These are phyloP conservation scores for Purpureocillium lavendulum DNA, from an alignment of 2,329 filamentous ascomycete genomes.

Conservation along the genomic window DNA sequence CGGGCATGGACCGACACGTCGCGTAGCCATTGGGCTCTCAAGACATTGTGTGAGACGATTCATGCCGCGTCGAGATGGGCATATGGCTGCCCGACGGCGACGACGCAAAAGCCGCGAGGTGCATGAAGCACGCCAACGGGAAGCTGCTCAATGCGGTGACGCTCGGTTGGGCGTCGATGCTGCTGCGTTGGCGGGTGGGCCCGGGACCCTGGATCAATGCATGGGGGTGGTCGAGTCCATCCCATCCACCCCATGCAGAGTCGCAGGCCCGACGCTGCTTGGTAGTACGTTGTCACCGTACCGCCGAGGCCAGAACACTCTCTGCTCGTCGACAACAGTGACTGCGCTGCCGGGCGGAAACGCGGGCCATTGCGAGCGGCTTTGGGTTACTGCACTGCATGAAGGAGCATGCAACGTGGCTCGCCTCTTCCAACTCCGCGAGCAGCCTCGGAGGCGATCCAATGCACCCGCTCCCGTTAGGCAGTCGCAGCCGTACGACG, in stretches of 20 bases:
- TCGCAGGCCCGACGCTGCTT: background rate
- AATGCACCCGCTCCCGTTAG: background rate
- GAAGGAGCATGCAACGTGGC: slow-evolving; percentile 25
- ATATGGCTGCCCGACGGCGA: slow-evolving; percentile 19
- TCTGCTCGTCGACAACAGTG: background rate
- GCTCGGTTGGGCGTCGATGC: slow-evolving; percentile 10
- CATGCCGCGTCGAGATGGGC: slow-evolving; percentile 9
- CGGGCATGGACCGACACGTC: slow-evolving; percentile 15
- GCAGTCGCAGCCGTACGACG: background rate
- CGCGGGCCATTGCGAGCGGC: too few species aligned
- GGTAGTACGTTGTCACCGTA: background rate
- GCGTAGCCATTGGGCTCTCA: slow-evolving; percentile 19
- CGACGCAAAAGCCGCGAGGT: slow-evolving; percentile 1
- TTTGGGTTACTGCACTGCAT: too few species aligned
- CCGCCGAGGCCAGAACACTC: background rate
- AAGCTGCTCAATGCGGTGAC: background rate
- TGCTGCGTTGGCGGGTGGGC: slow-evolving; percentile 3
- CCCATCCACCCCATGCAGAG: too few species aligned
- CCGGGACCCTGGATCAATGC: slow-evolving; percentile 2
- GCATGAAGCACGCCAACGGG: slow-evolving; percentile 4
- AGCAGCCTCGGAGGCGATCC: background rate
- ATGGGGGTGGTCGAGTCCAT: too few species aligned
- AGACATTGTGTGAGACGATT: slow-evolving; percentile 10
- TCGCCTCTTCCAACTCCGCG: slow-evolving; percentile 12
- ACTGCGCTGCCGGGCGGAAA: too few species aligned